phyloP scores from a whole-genome alignment of 768 basidiomycete genomes.

The Tricholoma terreum region DNA sequence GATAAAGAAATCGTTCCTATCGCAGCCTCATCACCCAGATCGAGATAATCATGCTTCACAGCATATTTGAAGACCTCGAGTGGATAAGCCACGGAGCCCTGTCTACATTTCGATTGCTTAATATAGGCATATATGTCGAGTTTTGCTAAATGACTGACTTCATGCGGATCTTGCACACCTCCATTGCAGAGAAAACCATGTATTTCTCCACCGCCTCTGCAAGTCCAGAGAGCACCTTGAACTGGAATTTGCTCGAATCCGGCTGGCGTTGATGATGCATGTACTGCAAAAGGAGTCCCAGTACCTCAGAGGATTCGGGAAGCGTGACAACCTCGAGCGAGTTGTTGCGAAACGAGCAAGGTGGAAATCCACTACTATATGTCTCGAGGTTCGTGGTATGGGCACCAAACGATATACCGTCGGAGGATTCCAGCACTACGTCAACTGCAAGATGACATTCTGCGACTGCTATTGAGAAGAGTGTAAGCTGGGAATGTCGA shows the following conservation, averaged over 20 bases:
- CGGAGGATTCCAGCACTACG: slow-evolving; percentile 3
- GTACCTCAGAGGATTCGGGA: slow-evolving; percentile 10
- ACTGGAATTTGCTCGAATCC: slow-evolving; percentile 9
- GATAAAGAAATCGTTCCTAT: neutral
- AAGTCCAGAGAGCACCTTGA: slow-evolving; percentile 8
- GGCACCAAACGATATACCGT: slow-evolving; percentile 2
- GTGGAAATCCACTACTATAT: slow-evolving; percentile 3
- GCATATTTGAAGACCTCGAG: slow-evolving; percentile 1
- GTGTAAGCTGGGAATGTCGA: too few species aligned
- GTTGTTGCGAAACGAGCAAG: neutral
- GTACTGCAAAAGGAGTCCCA: slow-evolving; percentile 17
- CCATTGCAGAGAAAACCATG: slow-evolving; percentile 18
- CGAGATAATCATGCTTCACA: slow-evolving; percentile 1
- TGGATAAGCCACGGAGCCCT: neutral
- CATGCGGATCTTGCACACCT: slow-evolving; percentile 14
- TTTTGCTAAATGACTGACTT: slow-evolving; percentile 3
- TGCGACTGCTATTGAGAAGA: neutral
- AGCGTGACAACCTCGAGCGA: neutral
- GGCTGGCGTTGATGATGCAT: slow-evolving; percentile 22
- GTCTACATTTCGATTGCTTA: neutral
- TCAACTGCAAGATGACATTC: slow-evolving; percentile 4
- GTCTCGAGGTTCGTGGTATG: slow-evolving; percentile 7
- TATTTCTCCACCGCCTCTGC: slow-evolving; percentile 26
- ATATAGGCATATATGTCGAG: neutral
- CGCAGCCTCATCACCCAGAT: neutral